Percentiles rank a stretch among this genome's conserved stretches.
These are phyloP conservation scores for Saccharum hybrid DNA, from an alignment of 202 grass and related monocot genomes.

Conservation along the genomic window DNA sequence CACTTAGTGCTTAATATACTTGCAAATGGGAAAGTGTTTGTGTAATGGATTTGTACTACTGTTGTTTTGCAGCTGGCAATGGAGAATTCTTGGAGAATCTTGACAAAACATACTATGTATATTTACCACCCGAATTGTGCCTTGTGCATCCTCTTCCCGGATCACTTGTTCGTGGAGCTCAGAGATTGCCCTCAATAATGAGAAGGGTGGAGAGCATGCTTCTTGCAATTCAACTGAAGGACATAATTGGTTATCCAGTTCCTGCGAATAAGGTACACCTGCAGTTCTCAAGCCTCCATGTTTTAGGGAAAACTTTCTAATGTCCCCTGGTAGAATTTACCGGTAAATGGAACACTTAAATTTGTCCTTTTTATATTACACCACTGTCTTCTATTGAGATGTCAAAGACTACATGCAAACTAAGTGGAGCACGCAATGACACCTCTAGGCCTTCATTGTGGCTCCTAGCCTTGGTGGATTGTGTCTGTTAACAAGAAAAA, in stretches of 20 bases:
- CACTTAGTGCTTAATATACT: slow-evolving; percentile 6
- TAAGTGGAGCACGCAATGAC: slow-evolving; percentile 4
- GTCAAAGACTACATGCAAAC: slow-evolving; percentile 30
- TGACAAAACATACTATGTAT: slow-evolving; percentile 99
- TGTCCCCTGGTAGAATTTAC: not conserved
- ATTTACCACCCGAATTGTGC: slow-evolving; percentile 92
- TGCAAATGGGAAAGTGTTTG: slow-evolving; percentile 3
- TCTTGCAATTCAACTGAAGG: slow-evolving; percentile 97
- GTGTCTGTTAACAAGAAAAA: not conserved
- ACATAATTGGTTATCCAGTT: slow-evolving; percentile 88
- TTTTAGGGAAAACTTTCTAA: not conserved
- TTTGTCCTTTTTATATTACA: slow-evolving; percentile 28
- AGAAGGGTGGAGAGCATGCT: slow-evolving; percentile 98
- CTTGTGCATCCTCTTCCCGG: slow-evolving; percentile 96
- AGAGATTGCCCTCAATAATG: slow-evolving; percentile 97
- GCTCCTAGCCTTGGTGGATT: slow-evolving; percentile 19
- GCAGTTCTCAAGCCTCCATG: not conserved
- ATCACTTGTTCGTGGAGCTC: slow-evolving; percentile 85
- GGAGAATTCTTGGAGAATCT: slow-evolving; percentile 75
- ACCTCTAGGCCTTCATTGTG: slow-evolving; percentile 4
- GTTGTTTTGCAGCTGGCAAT: slow-evolving; percentile 66
- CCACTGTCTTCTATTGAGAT: slow-evolving; percentile 15
- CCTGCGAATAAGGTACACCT: slow-evolving; percentile 69
- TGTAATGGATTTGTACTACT: slow-evolving; percentile 36
- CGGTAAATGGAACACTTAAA: slow-evolving; percentile 1